These are phyloP conservation scores for Ophiosphaerella herpotricha DNA, from an alignment of 2,329 filamentous ascomycete species.

Conservation along the genomic window DNA sequence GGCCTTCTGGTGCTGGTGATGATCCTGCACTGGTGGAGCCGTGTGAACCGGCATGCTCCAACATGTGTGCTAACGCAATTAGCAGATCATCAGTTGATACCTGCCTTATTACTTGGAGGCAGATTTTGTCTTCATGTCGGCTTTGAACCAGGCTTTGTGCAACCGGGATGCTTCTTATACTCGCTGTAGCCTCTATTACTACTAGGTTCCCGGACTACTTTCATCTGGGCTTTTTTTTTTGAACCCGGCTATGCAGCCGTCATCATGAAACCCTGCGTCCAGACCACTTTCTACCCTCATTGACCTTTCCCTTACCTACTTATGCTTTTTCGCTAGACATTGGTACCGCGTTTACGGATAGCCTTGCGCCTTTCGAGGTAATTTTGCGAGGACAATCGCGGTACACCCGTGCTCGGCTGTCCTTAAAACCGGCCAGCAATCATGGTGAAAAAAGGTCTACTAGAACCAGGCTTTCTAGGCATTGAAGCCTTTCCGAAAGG, in stretches of 20 bases:
- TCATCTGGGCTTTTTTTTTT: conserved; percentile 7
- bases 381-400: not conserved
- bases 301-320: conserved; percentile 9
- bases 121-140: not conserved
- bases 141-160: conserved; percentile 7
- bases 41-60: conserved; percentile 13
- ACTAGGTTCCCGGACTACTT: conserved; percentile 2
- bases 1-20: conserved; percentile 20
- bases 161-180: conserved; percentile 30
- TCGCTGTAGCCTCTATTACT: conserved; percentile 15
- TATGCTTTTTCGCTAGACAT: not conserved
- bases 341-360: not conserved
- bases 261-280: conserved; percentile 26
- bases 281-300: conserved; percentile 8
- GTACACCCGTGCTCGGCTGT: not conserved
- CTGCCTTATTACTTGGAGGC: conserved; percentile 26
- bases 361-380: not conserved
- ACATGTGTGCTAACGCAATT: conserved; percentile 26
- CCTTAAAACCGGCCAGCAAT: not conserved
- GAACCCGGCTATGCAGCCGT: conserved; percentile 5
- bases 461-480: conserved; percentile 28
- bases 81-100: conserved; percentile 29
- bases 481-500: conserved; percentile 35
- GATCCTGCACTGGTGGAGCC: conserved; percentile 15
- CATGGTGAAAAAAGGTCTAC: conserved; percentile 3